Evolutionary conservation across 108 stramenopile species (phyloP).

Genomic region (Skeletonema marinoi): DNA sequence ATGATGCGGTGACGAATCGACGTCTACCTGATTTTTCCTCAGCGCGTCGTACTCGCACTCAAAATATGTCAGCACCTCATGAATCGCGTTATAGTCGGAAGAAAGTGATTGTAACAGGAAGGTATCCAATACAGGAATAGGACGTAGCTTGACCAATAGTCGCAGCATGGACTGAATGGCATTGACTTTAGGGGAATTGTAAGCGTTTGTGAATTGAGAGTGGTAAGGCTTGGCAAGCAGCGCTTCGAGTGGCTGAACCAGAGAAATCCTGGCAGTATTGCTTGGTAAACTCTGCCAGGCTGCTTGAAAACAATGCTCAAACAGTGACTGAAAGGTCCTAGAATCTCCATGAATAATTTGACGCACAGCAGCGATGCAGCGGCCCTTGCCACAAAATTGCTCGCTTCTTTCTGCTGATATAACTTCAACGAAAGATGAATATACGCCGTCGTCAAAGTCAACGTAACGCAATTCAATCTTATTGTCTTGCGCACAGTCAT

Average conservation of each 20-base stretch:
- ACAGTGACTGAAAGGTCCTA: constrained; percentile 51
- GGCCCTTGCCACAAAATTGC: constrained; percentile 29
- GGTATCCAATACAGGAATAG: constrained; percentile 59
- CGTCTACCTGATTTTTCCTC: constrained; percentile 12
- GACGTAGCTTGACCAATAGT: constrained; percentile 51
- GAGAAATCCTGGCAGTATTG: constrained; percentile 44
- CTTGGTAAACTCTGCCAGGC: constrained; percentile 57
- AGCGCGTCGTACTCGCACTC: constrained; percentile 56
- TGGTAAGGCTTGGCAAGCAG: constrained; percentile 73
- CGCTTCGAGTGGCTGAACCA: constrained; percentile 60
- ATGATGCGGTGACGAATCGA: constrained; percentile 1
- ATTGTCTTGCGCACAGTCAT: background rate
- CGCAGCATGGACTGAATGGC: constrained; percentile 59
- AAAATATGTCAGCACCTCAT: constrained; percentile 68
- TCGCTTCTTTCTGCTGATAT: constrained; percentile 30
- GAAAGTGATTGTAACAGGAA: constrained; percentile 64
- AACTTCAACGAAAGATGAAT: constrained; percentile 22
- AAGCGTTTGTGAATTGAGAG: constrained; percentile 60
- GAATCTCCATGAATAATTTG: constrained; percentile 59
- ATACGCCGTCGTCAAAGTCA: constrained; percentile 11
- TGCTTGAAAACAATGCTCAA: constrained; percentile 54
- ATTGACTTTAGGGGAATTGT: constrained; percentile 29
- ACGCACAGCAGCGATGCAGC: constrained; percentile 54
- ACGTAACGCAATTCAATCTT: background rate
- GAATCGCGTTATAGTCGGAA: constrained; percentile 65